Evolutionary conservation across 805 yeast species (phyloP).

Genomic region (Myxozyma vanderwaltii): DNA sequence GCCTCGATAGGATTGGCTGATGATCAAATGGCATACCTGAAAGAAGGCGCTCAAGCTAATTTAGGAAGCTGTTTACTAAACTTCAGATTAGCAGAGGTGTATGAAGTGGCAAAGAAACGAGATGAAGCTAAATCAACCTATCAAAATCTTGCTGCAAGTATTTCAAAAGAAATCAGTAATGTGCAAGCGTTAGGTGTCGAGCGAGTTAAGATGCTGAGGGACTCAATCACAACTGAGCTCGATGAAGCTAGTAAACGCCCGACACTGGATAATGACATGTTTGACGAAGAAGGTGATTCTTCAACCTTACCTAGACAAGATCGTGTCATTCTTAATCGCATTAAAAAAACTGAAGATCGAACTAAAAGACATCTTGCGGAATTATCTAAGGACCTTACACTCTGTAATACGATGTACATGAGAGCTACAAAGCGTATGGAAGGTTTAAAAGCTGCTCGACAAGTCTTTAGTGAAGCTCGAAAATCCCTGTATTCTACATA

Average conservation of each 20-base stretch:
- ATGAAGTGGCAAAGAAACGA: constrained; percentile 59
- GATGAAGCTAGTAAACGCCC: constrained; percentile 1
- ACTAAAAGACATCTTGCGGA: constrained; percentile 35
- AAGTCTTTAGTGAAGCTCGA: constrained; percentile 69
- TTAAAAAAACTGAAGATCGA: constrained; percentile 31
- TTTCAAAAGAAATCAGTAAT: constrained; percentile 47
- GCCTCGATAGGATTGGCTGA: constrained; percentile 40
- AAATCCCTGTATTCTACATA: constrained; percentile 63
- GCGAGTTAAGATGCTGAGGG: constrained; percentile 6
- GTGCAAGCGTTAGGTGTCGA: constrained; percentile 33
- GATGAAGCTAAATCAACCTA: constrained; percentile 55
- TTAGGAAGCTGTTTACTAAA: constrained; percentile 70
- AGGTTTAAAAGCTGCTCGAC: constrained; percentile 73
- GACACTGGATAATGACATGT: constrained; percentile 1
- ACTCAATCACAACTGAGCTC: constrained; percentile 16
- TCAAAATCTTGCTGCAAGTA: constrained; percentile 52
- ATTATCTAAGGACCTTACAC: constrained; percentile 53
- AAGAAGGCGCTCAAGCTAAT: constrained; percentile 60
- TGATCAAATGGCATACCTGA: constrained; percentile 50
- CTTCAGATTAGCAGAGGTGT: constrained; percentile 66
- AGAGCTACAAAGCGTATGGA: constrained; percentile 64
- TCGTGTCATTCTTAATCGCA: neutral
- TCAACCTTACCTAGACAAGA: neutral
- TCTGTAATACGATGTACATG: constrained; percentile 70
- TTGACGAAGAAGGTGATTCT: neutral